Evolutionary conservation across 805 yeast genomes (phyloP).

Genomic region (Candida nemodendra): DNA sequence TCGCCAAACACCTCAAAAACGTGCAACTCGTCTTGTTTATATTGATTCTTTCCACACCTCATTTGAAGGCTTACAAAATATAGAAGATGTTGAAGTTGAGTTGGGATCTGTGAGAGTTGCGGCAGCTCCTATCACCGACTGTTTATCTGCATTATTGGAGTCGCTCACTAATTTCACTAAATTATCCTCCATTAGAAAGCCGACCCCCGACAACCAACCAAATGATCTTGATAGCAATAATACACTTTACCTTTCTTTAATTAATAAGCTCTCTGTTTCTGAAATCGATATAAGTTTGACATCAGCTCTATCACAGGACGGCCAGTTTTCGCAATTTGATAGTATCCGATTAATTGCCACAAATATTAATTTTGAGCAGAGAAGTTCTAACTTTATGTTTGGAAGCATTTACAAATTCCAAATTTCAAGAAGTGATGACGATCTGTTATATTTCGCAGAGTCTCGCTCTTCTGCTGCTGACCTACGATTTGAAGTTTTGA

Average conservation of each 20-base stretch:
- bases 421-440: slow-evolving; percentile 22
- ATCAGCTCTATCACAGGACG: slow-evolving; percentile 43
- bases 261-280: slow-evolving; percentile 40
- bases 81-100: slow-evolving; percentile 38
- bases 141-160: slow-evolving; percentile 36
- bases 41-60: slow-evolving; percentile 39
- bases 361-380: slow-evolving; percentile 42
- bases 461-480: slow-evolving; percentile 40
- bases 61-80: slow-evolving; percentile 46
- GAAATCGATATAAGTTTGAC: slow-evolving; percentile 42
- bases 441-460: slow-evolving; percentile 29
- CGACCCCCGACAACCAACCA: slow-evolving; percentile 12
- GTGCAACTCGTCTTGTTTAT: slow-evolving; percentile 25
- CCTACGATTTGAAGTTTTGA: slow-evolving; percentile 49
- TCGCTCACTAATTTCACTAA: slow-evolving; percentile 35
- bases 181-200: slow-evolving; percentile 5
- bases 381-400: slow-evolving; percentile 39
- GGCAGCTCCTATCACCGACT: slow-evolving; percentile 42
- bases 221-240: slow-evolving; percentile 22
- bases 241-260: slow-evolving; percentile 18
- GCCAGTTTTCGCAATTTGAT: slow-evolving; percentile 39
- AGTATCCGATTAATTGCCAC: slow-evolving; percentile 28
- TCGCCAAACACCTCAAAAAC: neutral
- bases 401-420: slow-evolving; percentile 47
- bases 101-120: slow-evolving; percentile 44